Evolutionary conservation across 2,329 filamentous ascomycete genomes (phyloP).

Genomic region (Hypocrella siamensis): DNA sequence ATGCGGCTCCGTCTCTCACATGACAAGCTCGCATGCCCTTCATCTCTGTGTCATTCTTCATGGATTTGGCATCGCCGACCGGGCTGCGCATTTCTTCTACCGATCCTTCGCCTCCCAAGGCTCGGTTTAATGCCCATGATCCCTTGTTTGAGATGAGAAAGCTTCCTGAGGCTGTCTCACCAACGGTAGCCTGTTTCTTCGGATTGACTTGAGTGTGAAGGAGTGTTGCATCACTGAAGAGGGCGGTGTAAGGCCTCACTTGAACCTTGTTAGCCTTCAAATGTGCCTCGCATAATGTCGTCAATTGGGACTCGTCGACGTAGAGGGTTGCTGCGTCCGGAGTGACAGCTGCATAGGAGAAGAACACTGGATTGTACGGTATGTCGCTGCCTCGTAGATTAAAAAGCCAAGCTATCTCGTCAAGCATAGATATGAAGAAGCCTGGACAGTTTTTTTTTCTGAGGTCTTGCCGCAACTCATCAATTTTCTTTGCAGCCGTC

Average conservation of each 20-base stretch:
- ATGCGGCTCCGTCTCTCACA: constrained; percentile 77
- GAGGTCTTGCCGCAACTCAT: constrained; percentile 77
- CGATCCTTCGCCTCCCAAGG: constrained; percentile 69
- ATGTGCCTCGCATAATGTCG: constrained; percentile 50
- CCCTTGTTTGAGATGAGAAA: constrained; percentile 78
- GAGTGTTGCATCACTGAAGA: constrained; percentile 62
- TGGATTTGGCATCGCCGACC: constrained; percentile 76
- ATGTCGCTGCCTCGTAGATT: constrained; percentile 92
- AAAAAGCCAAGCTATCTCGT: constrained; percentile 97
- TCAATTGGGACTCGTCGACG: constrained; percentile 66
- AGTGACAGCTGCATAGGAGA: constrained; percentile 86
- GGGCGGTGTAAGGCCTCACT: constrained; percentile 66
- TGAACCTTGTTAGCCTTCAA: constrained; percentile 53
- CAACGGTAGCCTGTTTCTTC: constrained; percentile 16
- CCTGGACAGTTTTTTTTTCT: constrained; percentile 78
- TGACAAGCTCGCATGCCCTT: constrained; percentile 91
- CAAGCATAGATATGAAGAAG: constrained; percentile 85
- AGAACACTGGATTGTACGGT: constrained; percentile 96
- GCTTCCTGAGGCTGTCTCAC: constrained; percentile 31
- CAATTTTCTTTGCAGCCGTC: constrained; percentile 65
- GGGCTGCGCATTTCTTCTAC: constrained; percentile 82
- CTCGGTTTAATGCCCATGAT: constrained; percentile 82
- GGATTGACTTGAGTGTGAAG: constrained; percentile 29
- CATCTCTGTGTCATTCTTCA: constrained; percentile 84
- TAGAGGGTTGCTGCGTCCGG: constrained; percentile 65